Conservation (phyloP, 345 rosid species). For the Corchorus capsularis region DNA sequence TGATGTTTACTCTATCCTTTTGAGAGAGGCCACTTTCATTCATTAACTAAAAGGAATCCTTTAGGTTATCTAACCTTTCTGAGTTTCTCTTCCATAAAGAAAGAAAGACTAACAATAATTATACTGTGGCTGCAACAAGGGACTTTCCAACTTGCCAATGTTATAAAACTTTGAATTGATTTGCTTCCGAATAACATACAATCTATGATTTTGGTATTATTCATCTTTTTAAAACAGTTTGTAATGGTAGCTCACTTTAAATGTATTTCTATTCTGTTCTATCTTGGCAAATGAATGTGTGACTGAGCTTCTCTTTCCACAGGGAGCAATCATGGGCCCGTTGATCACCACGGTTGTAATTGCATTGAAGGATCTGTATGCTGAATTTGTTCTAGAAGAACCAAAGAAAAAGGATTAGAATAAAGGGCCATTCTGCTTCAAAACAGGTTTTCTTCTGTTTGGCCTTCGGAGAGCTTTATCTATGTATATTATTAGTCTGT, state of each 20-base stretch:
- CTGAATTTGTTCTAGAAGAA: conserved; percentile 75
- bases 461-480: neutral
- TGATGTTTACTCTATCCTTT: neutral
- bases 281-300: neutral
- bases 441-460: conserved; percentile 9
- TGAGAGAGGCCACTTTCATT: neutral
- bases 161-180: neutral
- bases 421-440: neutral
- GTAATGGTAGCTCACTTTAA: neutral
- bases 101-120: neutral
- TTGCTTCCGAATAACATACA: neutral
- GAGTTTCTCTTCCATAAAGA: neutral
- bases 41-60: neutral
- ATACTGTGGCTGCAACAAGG: neutral
- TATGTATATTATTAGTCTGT: conserved; percentile 15
- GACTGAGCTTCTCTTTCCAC: conserved; percentile 15
- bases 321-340: conserved; percentile 99
- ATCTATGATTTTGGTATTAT: conserved; percentile 1
- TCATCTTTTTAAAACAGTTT: neutral
- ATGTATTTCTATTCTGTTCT: neutral
- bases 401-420: conserved; percentile 47
- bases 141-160: neutral
- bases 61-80: neutral
- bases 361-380: conserved; percentile 86
- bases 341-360: conserved; percentile 90